Evolutionary conservation across 2,329 filamentous ascomycete species (phyloP).

Genomic region (Alternaria hordeiaustralica): DNA sequence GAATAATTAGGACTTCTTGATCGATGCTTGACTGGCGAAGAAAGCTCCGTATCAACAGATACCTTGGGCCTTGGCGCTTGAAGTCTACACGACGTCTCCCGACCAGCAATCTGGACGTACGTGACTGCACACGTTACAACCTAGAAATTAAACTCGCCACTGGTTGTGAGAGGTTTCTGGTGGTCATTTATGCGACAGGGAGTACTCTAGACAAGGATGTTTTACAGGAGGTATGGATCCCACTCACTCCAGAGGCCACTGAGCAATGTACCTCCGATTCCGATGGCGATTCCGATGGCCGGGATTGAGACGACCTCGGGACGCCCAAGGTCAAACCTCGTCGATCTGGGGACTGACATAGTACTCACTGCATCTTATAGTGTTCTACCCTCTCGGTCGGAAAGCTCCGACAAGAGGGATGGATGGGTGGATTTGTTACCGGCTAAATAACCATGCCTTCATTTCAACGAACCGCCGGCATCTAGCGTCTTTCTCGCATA

Average conservation of each 20-base stretch:
- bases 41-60: background rate
- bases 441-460: slow-evolving; percentile 29
- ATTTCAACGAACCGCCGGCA: background rate
- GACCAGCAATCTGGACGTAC: background rate
- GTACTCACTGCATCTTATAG: slow-evolving; percentile 12
- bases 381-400: slow-evolving; percentile 15
- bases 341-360: background rate
- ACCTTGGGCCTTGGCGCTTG: background rate
- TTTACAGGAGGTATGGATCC: background rate
- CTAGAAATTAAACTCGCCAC: background rate
- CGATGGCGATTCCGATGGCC: background rate
- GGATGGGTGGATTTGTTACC: slow-evolving; percentile 16
- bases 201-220: background rate
- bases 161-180: background rate
- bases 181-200: background rate
- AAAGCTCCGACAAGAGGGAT: slow-evolving; percentile 20
- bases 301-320: background rate
- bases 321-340: slow-evolving; percentile 23
- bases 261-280: background rate
- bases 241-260: background rate
- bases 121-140: background rate
- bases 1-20: background rate
- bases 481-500: background rate
- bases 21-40: background rate
- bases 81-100: background rate